Conservation (phyloP, 306 rosid species). For the Medicago arabica region DNA sequence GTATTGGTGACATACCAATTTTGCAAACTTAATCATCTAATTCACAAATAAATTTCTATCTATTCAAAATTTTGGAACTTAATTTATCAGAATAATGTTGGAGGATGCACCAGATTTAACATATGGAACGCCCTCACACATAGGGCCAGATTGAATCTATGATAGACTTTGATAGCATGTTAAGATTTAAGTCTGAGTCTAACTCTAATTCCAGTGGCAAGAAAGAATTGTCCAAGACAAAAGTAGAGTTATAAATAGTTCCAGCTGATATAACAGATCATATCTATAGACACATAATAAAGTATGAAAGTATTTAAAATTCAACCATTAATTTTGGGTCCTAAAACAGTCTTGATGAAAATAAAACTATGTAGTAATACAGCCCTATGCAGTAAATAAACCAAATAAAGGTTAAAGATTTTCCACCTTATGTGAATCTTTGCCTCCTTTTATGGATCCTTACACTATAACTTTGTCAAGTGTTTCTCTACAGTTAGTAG, state of each 20-base stretch:
- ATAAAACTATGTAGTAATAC: background rate
- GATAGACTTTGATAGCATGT: background rate
- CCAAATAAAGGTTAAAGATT: background rate
- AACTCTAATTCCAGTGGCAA: background rate
- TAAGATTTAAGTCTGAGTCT: background rate
- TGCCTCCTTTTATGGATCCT: conserved; percentile 11
- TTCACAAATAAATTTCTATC: no score
- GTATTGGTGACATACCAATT: background rate
- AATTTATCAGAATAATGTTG: no score
- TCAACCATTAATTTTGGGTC: background rate
- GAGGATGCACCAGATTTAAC: no score
- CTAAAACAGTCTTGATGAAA: background rate
- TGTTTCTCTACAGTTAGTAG: conserved; percentile 2
- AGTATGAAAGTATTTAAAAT: no score
- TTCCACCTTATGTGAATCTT: conserved; percentile 11
- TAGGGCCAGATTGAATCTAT: background rate
- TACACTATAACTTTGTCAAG: conserved; percentile 12
- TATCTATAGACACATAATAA: no score
- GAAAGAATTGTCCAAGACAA: background rate
- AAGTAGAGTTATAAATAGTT: no score
- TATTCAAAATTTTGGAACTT: no score
- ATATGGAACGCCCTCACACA: background rate
- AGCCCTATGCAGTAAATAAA: background rate
- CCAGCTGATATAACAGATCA: background rate
- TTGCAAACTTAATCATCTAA: background rate